Conservation (phyloP, 2,329 filamentous ascomycete species). For the Fusarium denticulatum region DNA sequence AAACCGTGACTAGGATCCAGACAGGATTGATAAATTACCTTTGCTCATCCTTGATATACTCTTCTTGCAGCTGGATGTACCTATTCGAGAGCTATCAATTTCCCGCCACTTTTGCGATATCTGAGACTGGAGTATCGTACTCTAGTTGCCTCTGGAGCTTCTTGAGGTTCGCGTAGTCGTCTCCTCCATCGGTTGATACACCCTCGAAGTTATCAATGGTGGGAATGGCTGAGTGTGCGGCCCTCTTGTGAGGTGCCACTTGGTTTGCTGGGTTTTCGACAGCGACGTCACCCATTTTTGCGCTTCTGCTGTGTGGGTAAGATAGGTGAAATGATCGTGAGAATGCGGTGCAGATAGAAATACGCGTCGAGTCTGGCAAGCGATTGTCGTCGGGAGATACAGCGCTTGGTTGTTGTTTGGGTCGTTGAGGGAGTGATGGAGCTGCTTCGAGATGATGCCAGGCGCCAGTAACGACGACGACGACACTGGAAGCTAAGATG, state of each 20-base stretch:
- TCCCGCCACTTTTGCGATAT: neutral
- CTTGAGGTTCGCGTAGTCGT: slow-evolving; percentile 96
- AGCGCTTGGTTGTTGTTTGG: slow-evolving; percentile 24
- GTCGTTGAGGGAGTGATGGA: slow-evolving; percentile 33
- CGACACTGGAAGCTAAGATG: slow-evolving; percentile 40
- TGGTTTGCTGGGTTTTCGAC: slow-evolving; percentile 83
- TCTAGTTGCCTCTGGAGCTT: slow-evolving; percentile 96
- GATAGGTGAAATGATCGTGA: neutral
- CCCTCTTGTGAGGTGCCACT: slow-evolving; percentile 82
- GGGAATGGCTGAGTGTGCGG: slow-evolving; percentile 81
- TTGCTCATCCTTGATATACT: slow-evolving; percentile 99
- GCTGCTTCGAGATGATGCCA: slow-evolving; percentile 42
- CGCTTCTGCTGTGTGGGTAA: slow-evolving; percentile 18
- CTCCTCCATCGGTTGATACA: slow-evolving; percentile 79
- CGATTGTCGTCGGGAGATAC: slow-evolving; percentile 18
- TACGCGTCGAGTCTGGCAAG: neutral
- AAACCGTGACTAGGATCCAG: neutral
- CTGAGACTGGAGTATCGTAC: slow-evolving; percentile 59
- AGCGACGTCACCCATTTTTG: slow-evolving; percentile 84
- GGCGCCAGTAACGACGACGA: slow-evolving; percentile 46
- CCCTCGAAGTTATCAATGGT: slow-evolving; percentile 93
- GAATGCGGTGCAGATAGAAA: neutral
- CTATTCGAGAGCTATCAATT: slow-evolving; percentile 55
- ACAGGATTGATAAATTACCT: slow-evolving; percentile 60
- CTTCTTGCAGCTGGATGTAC: slow-evolving; percentile 97